Base-by-base conservation (phyloP, 768 basidiomycete species). In the Rhizopogon vulgaris region DNA sequence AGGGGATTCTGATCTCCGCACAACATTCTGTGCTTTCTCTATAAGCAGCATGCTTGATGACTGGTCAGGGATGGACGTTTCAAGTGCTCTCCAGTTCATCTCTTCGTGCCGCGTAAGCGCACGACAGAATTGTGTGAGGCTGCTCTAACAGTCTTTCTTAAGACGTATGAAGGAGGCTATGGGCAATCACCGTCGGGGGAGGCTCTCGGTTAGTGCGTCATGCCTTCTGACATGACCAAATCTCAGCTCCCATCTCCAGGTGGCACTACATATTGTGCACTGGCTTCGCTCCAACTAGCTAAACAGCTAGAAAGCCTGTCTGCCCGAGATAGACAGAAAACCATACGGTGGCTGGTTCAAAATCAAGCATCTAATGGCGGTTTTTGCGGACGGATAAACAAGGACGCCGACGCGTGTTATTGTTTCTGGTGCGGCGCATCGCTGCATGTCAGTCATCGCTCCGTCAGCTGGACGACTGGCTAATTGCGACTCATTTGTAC, bases 371-470 rank as follows among this genome's bases (percentile, higher is more conserved):
- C 60, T 0, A 73, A 74, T 0, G 92, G 92, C 0, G 95, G 95
- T 0, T 96, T 93, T 63, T 74, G 86, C 58, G 95, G 95, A 2
- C 78, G 95, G 22, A 92, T 92, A 1, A 85, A 83, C 52, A 99
- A 99, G 70, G 73, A 77, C 4, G 79, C 87, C 5, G 95, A 98
- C 57, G 90, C 93, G 3, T 99, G 95, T 65, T 99, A 99, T 68
- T 90, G 89, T 57, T 98, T 96, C 67, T 99, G 95, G 95, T 87
- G 87, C 58, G 86, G 90, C 3, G 94, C 84, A 8, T 76, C 90
- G 0, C 68, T 97, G 9, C 69, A 78, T 62, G 94, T 94, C 56
- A 48, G 79, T 64, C 37, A 22, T 27, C 32, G 27, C 37, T 45
- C 45, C n/a, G 1, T 46, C 7, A 22, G 8, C 18, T 22, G 7